Percentiles rank a stretch among this genome's conserved stretches.
Evolutionary conservation across 345 rosid species (phyloP).

Genomic region (Aurinia saxatilis): DNA sequence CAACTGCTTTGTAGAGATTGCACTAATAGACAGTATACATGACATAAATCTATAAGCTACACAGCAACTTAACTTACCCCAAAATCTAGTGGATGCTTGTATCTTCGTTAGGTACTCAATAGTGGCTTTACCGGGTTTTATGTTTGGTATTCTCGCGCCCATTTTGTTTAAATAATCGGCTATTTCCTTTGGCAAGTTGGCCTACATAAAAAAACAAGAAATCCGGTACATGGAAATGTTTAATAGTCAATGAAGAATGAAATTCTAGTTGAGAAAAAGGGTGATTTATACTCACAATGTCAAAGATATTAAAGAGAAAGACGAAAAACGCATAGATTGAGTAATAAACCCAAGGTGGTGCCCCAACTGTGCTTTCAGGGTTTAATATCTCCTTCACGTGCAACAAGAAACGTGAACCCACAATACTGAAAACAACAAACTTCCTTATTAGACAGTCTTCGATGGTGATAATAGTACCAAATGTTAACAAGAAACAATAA

Average conservation of each 20-base stretch:
- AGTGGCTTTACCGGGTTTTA: slow-evolving; percentile 94
- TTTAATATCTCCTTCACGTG: slow-evolving; percentile 75
- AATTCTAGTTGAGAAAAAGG: background rate
- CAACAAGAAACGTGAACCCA: slow-evolving; percentile 74
- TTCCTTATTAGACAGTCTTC: slow-evolving; percentile 26
- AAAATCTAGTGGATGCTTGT: slow-evolving; percentile 95
- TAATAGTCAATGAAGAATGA: slow-evolving; percentile 6
- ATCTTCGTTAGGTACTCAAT: slow-evolving; percentile 71
- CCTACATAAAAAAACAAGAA: slow-evolving; percentile 36
- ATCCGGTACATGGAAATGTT: background rate
- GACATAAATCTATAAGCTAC: background rate
- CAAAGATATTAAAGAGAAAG: slow-evolving; percentile 87
- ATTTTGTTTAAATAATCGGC: slow-evolving; percentile 90
- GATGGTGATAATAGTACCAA: background rate
- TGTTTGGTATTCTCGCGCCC: slow-evolving; percentile 96
- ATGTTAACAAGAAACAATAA: slow-evolving; percentile 2
- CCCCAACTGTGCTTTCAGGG: slow-evolving; percentile 80
- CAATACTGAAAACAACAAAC: slow-evolving; percentile 44
- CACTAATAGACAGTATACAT: background rate
- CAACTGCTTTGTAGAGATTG: background rate
- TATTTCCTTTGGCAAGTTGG: slow-evolving; percentile 96
- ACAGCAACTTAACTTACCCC: slow-evolving; percentile 49
- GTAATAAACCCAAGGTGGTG: slow-evolving; percentile 89
- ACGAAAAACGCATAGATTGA: slow-evolving; percentile 82
- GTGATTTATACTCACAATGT: slow-evolving; percentile 62